phyloP scores from a whole-genome alignment of 768 basidiomycete genomes.

The Leucocoprinus leucothites region DNA sequence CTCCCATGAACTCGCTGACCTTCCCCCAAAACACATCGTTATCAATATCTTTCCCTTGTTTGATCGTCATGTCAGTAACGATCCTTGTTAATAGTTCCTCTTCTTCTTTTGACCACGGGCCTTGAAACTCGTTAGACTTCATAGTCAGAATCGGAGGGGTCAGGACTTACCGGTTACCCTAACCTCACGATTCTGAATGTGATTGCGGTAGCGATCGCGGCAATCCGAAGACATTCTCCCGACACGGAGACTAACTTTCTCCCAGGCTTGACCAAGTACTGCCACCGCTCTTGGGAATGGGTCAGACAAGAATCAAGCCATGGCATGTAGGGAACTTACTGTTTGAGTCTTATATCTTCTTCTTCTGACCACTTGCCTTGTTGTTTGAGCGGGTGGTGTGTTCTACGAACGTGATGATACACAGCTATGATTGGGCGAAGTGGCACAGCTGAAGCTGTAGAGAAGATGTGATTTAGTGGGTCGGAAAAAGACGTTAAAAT shows the following conservation, averaged over 20 bases:
- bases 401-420: constrained; percentile 76
- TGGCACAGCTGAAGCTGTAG: constrained; percentile 69
- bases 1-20: constrained; percentile 76
- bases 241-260: constrained; percentile 67
- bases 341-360: constrained; percentile 62
- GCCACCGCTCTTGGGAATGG: constrained; percentile 53
- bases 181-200: constrained; percentile 64
- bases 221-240: constrained; percentile 80
- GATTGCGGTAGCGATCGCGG: constrained; percentile 83
- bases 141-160: background rate
- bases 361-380: constrained; percentile 68
- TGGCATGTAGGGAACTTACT: constrained; percentile 38
- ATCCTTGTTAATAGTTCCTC: constrained; percentile 72
- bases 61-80: constrained; percentile 70
- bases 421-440: constrained; percentile 80
- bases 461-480: constrained; percentile 5
- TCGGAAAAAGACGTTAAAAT: background rate
- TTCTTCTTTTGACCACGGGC: constrained; percentile 76
- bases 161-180: constrained; percentile 50
- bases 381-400: constrained; percentile 63
- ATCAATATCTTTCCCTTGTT: constrained; percentile 69
- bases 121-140: constrained; percentile 18
- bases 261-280: constrained; percentile 76
- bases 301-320: background rate
- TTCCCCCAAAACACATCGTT: constrained; percentile 83